A percentile compares a stretch with the other conserved stretches of the same genome.
These are phyloP conservation scores for Poa annua DNA, from an alignment of 176 grass and related monocot genomes.

Conservation along the genomic window DNA sequence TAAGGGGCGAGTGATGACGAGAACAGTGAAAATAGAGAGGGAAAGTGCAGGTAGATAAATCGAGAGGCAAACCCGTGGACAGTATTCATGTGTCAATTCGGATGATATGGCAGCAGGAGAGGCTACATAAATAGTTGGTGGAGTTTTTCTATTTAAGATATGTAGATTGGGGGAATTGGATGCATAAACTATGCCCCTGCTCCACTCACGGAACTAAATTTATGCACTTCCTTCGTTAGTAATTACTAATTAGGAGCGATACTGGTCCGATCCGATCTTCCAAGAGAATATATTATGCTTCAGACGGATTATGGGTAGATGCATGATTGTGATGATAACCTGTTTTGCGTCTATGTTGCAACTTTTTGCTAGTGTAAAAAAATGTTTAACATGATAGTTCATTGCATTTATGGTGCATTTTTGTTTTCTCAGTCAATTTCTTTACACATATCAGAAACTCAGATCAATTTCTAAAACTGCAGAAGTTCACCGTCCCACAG, in stretches of 20 bases:
- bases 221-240: background rate
- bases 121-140: background rate
- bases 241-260: background rate
- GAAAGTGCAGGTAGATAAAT: no score
- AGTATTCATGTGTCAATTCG: background rate
- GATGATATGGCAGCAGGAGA: background rate
- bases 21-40: background rate
- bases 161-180: background rate
- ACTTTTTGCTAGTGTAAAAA: background rate
- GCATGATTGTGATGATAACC: background rate
- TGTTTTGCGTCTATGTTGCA: background rate
- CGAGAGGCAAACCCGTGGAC: no score
- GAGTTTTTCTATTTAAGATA: background rate
- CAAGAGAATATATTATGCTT: background rate
- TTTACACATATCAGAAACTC: background rate
- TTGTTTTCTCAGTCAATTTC: slow-evolving; percentile 6
- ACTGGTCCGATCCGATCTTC: background rate
- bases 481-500: slow-evolving; percentile 93
- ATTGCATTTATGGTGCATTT: background rate
- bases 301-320: background rate
- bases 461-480: slow-evolving; percentile 41
- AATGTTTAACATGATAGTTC: background rate
- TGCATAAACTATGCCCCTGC: background rate
- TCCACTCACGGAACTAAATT: background rate
- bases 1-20: background rate